These are phyloP conservation scores for Vigna unguiculata DNA, from an alignment of 306 rosid species.

Conservation along the genomic window DNA sequence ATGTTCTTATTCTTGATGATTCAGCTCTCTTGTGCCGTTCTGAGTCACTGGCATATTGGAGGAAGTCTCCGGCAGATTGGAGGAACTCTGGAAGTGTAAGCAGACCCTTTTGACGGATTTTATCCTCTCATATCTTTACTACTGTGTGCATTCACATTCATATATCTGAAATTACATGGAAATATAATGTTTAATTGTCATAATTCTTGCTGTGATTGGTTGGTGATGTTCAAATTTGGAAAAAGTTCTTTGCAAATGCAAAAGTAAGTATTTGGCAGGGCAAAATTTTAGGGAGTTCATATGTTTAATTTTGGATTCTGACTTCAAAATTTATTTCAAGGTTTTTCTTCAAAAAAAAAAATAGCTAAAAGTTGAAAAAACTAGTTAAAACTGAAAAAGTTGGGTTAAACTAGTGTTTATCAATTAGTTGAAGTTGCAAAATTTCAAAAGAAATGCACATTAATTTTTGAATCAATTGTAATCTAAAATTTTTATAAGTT, in stretches of 20 bases:
- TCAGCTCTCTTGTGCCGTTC: not conserved
- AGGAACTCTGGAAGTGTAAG: constrained; percentile 37
- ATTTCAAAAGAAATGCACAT: no score
- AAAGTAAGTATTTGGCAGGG: no score
- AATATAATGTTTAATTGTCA: not conserved
- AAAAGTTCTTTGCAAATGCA: no score
- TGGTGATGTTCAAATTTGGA: no score
- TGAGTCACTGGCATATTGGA: not conserved
- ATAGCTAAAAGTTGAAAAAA: no score
- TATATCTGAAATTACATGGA: not conserved
- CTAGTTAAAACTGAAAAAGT: no score
- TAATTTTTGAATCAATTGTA: no score
- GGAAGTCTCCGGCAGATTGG: not conserved
- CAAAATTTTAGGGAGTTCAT: not conserved
- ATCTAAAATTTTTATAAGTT: no score
- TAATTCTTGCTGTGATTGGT: no score
- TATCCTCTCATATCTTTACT: not conserved
- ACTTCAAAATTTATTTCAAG: not conserved
- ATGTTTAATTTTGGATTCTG: not conserved
- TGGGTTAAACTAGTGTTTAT: no score
- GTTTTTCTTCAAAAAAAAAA: no score
- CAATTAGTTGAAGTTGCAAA: no score
- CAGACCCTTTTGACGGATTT: not conserved
- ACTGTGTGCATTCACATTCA: not conserved
- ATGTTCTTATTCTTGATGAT: not conserved